These are phyloP conservation scores for Kalmusia sp. DNA, from an alignment of 2,329 filamentous ascomycete species.

Conservation along the genomic window DNA sequence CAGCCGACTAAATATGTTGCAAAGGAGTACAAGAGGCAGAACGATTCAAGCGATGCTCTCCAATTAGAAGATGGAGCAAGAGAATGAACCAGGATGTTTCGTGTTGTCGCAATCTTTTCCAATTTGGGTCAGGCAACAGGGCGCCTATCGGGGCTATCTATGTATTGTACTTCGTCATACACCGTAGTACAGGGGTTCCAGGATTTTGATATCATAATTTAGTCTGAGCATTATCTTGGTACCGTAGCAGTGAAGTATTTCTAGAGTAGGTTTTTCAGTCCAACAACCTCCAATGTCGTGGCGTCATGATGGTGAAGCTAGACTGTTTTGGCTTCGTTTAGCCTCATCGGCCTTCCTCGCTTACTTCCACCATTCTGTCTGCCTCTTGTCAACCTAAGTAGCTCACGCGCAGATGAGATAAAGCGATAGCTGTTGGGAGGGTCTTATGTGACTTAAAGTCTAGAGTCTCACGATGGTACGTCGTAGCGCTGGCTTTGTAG, in stretches of 20 bases:
- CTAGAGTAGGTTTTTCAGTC: background rate
- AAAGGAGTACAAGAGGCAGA: conserved; percentile 6
- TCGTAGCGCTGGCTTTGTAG: conserved; percentile 35
- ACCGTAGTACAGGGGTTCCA: background rate
- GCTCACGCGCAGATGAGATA: too few species aligned
- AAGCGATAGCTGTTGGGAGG: too few species aligned
- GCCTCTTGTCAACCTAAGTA: too few species aligned
- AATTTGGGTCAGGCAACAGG: background rate
- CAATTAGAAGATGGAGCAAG: conserved; percentile 12
- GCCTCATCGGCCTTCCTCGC: background rate
- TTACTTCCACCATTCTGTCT: background rate
- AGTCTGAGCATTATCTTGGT: too few species aligned
- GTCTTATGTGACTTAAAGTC: background rate
- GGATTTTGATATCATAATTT: background rate
- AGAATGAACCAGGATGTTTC: background rate
- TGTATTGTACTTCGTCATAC: background rate
- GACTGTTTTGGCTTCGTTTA: background rate
- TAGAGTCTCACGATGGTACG: conserved; percentile 26
- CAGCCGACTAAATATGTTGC: conserved; percentile 30
- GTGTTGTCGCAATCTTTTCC: conserved; percentile 13
- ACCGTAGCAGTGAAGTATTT: background rate
- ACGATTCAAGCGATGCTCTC: conserved; percentile 11
- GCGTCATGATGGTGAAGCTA: conserved; percentile 2
- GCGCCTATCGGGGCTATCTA: too few species aligned
- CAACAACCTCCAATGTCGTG: background rate